phyloP scores from a whole-genome alignment of 2,329 filamentous ascomycete species.

The Hymenotorrendiella dingleyae region DNA sequence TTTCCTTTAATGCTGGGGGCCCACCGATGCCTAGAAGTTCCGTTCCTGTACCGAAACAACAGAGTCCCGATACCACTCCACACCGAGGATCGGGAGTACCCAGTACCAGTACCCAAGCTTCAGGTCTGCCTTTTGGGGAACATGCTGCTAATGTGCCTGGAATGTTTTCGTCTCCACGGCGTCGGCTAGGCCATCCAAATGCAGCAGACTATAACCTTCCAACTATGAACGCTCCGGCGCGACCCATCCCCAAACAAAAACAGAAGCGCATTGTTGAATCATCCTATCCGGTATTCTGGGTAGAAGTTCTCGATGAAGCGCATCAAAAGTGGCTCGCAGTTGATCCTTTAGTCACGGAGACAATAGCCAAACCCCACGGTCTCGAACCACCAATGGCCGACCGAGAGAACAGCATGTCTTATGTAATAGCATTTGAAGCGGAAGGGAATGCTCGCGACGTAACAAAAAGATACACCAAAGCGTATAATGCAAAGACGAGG shows the following conservation, averaged over 20 bases:
- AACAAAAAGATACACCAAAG: conserved; percentile 79
- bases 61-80: conserved; percentile 31
- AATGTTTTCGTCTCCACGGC: conserved; percentile 19
- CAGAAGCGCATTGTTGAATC: conserved; percentile 57
- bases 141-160: conserved; percentile 7
- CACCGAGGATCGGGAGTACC: conserved; percentile 15
- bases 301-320: conserved; percentile 80
- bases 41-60: conserved; percentile 14
- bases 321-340: conserved; percentile 89
- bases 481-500: conserved; percentile 84
- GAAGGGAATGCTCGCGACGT: conserved; percentile 78
- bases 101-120: conserved; percentile 3
- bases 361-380: conserved; percentile 66
- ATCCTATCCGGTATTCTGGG: conserved; percentile 82
- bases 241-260: conserved; percentile 32
- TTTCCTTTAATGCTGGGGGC: conserved; percentile 42
- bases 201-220: conserved; percentile 49
- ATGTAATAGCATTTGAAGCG: conserved; percentile 79
- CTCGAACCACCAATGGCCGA: conserved; percentile 82
- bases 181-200: conserved; percentile 30
- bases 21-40: conserved; percentile 33
- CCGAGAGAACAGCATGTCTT: conserved; percentile 68
- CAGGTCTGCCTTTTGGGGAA: conserved; percentile 10
- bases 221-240: conserved; percentile 33
- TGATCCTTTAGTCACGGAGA: conserved; percentile 76